Evolutionary conservation across 2,329 filamentous ascomycete species (phyloP).

Genomic region (Alternaria infectoria): DNA sequence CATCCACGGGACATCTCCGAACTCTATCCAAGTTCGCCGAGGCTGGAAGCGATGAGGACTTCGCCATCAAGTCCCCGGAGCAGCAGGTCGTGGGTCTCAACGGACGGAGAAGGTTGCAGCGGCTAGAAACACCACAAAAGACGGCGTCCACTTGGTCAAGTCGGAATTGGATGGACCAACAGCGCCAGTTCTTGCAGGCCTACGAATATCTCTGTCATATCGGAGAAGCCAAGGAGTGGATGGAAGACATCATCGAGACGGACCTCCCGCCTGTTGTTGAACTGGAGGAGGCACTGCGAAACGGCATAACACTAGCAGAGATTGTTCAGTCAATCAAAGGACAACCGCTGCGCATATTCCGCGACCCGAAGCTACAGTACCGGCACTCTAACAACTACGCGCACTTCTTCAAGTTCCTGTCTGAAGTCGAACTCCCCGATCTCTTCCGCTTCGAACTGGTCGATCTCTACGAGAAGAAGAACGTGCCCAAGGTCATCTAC

Average conservation of each 20-base stretch:
- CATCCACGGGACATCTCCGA: constrained; percentile 86
- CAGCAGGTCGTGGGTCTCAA: constrained; percentile 89
- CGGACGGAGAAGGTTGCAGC: constrained; percentile 81
- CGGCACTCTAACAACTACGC: constrained; percentile 98
- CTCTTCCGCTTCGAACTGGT: constrained; percentile 97
- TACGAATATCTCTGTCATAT: constrained; percentile 99
- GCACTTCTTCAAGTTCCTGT: constrained; percentile 91
- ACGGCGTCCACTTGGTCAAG: constrained; percentile 70
- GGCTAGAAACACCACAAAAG: constrained; percentile 64
- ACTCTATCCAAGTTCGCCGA: constrained; percentile 85
- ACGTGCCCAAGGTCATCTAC: constrained; percentile 98
- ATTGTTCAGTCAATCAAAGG: constrained; percentile 87
- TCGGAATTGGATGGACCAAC: constrained; percentile 98
- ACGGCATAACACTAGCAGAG: constrained; percentile 94
- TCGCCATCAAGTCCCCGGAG: constrained; percentile 75
- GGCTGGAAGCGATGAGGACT: constrained; percentile 76
- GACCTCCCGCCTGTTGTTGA: constrained; percentile 91
- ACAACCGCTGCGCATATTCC: constrained; percentile 80
- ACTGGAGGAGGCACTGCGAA: constrained; percentile 86
- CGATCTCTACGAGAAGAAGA: constrained; percentile 99
- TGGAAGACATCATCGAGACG: constrained; percentile 86
- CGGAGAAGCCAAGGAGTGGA: constrained; percentile 98
- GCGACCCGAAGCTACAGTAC: constrained; percentile 83
- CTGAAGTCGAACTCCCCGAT: constrained; percentile 90
- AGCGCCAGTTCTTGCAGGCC: constrained; percentile 92